Conservation (phyloP, 257 asterid species). For the Petrea volubilis region DNA sequence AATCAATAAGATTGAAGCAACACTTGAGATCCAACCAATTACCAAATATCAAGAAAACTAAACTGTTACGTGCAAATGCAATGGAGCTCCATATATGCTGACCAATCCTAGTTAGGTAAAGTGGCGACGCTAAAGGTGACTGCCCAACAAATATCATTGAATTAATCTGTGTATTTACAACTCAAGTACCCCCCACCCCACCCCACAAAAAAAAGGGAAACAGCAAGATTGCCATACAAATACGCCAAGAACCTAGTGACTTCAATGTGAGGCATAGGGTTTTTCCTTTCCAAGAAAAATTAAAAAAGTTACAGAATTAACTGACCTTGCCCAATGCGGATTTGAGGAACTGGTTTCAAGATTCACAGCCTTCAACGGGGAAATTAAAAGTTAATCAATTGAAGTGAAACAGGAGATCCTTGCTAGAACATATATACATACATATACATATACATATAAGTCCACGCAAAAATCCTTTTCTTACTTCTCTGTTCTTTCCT, state of each 20-base stretch:
- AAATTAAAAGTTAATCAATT: constrained; percentile 16
- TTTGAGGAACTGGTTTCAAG: constrained; percentile 12
- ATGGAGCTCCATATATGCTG: constrained; percentile 8
- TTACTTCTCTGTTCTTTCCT: constrained; percentile 13
- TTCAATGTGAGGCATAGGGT: constrained; percentile 13
- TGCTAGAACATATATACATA: not conserved
- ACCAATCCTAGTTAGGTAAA: constrained; percentile 43
- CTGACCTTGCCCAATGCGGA: constrained; percentile 24
- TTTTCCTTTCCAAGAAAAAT: not conserved
- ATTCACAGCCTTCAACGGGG: constrained; percentile 25
- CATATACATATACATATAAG: not conserved
- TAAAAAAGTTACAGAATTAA: not conserved
- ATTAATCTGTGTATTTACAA: not conserved
- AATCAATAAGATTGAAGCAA: not conserved
- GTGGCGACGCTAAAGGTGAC: constrained; percentile 50
- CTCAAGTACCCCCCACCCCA: not conserved
- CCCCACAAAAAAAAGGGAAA: not conserved
- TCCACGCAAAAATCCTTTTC: not conserved
- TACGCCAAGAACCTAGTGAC: constrained; percentile 25
- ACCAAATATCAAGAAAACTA: not conserved
- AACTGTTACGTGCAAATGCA: constrained; percentile 22
- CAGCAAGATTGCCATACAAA: constrained; percentile 36
- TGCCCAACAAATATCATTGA: constrained; percentile 39
- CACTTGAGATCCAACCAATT: constrained; percentile 14
- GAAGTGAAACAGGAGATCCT: constrained; percentile 38